Conservation (phyloP, 176 grass and related monocot genomes). For the Bolboschoenus planiculmis region DNA sequence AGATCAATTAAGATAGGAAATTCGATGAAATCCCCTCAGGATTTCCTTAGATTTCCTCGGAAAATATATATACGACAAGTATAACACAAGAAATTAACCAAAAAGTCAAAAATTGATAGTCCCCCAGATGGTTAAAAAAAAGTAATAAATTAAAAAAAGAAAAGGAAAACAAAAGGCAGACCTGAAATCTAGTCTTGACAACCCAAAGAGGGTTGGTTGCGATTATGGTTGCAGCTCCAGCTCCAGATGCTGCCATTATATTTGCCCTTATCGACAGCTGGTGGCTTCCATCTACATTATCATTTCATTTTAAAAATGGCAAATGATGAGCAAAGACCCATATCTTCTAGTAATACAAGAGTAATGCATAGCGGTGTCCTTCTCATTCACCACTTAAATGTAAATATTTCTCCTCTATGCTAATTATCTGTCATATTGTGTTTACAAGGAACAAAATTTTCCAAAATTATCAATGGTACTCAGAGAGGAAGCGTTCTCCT, state of each 20-base stretch:
- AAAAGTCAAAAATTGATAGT: not conserved
- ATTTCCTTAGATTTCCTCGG: not conserved
- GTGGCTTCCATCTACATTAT: conserved; percentile 54
- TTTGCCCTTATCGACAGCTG: conserved; percentile 73
- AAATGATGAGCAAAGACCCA: not conserved
- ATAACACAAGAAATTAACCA: not conserved
- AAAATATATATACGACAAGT: not conserved
- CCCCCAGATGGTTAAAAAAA: not conserved
- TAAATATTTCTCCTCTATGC: not conserved
- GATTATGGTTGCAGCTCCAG: conserved; percentile 85
- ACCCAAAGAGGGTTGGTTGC: conserved; percentile 97
- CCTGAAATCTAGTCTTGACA: conserved; percentile 96
- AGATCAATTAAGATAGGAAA: not conserved
- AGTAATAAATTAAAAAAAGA: not conserved
- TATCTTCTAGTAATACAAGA: conserved; percentile 11
- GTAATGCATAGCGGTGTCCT: conserved; percentile 1
- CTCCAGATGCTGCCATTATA: conserved; percentile 90
- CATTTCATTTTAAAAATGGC: not conserved
- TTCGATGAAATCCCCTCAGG: not conserved
- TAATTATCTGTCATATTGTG: not conserved
- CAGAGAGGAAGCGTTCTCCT: not conserved
- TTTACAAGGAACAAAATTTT: not conserved
- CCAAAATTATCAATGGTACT: not conserved
- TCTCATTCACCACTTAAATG: not conserved
- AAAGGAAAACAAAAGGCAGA: conserved; percentile 26